A percentile compares a stretch with the other conserved stretches of the same genome.
phyloP scores from a whole-genome alignment of 2,329 filamentous ascomycete species.

The Zelopaecilomyces penicillatus region DNA sequence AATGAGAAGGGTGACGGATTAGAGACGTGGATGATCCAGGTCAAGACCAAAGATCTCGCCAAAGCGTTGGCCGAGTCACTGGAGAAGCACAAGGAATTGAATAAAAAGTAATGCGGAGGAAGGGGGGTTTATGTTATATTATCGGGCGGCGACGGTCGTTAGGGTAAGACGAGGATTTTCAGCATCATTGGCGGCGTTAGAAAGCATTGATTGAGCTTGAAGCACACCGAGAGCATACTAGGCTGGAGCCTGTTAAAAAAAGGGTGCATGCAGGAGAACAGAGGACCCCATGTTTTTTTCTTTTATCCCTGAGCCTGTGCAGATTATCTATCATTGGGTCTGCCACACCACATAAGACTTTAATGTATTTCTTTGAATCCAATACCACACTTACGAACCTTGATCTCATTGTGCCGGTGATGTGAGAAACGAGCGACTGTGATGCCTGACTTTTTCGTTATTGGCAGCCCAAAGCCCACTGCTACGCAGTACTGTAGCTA shows the following conservation, averaged over 20 bases:
- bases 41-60: conserved; percentile 56
- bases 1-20: conserved; percentile 50
- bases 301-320: too few species aligned
- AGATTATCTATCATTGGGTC: too few species aligned
- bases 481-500: too few species aligned
- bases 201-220: conserved; percentile 8
- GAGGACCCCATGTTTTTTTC: too few species aligned
- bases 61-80: conserved; percentile 42
- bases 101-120: conserved; percentile 37
- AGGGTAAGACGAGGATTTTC: conserved; percentile 2
- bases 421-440: too few species aligned
- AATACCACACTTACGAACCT: too few species aligned
- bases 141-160: not conserved
- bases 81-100: conserved; percentile 47
- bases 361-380: too few species aligned
- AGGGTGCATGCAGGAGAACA: not conserved
- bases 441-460: too few species aligned
- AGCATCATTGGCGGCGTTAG: conserved; percentile 14
- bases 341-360: too few species aligned
- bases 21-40: conserved; percentile 63
- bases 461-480: too few species aligned
- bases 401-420: too few species aligned
- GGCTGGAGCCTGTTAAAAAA: conserved; percentile 6
- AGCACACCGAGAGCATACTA: conserved; percentile 1
- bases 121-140: conserved; percentile 3